These are phyloP conservation scores for Neurospora pannonica DNA, from an alignment of 495 filamentous ascomycete genomes.

Conservation along the genomic window DNA sequence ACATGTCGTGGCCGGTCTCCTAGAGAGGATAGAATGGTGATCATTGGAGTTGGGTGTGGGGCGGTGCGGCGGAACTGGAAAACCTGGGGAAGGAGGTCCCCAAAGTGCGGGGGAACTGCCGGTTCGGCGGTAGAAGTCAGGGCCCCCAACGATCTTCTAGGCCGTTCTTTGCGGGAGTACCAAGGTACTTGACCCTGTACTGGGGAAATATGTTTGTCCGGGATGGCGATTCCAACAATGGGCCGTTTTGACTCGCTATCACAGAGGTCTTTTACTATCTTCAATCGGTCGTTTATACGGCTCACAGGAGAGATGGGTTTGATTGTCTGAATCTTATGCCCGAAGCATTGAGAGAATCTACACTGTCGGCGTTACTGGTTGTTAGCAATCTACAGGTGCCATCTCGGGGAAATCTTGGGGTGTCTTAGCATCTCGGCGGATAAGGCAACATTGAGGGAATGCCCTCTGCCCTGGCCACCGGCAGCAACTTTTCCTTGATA, in stretches of 20 bases:
- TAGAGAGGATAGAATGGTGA: neutral
- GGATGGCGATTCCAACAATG: neutral
- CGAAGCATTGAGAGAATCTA: neutral
- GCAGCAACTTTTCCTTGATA: too few relatives aligned
- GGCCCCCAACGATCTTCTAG: neutral
- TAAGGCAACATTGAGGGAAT: neutral
- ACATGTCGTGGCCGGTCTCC: neutral
- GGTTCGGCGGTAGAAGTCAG: neutral
- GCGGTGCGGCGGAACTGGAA: neutral
- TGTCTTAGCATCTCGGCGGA: neutral
- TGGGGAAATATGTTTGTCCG: neutral
- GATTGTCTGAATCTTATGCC: neutral
- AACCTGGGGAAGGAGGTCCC: neutral
- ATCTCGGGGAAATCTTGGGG: neutral
- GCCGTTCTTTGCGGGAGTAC: neutral
- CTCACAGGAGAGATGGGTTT: neutral
- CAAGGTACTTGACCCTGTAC: neutral
- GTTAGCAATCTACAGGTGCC: neutral
- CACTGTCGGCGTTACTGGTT: neutral
- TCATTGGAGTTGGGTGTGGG: neutral
- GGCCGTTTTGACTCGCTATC: neutral
- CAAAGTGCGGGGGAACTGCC: neutral
- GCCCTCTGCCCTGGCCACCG: neutral
- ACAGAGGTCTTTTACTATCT: neutral
- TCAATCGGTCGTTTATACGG: neutral